Evolutionary conservation across 345 rosid genomes (phyloP), one percentile per base, ranked within the genome.

Genomic region (Chamaenerion angustifolium): DNA sequence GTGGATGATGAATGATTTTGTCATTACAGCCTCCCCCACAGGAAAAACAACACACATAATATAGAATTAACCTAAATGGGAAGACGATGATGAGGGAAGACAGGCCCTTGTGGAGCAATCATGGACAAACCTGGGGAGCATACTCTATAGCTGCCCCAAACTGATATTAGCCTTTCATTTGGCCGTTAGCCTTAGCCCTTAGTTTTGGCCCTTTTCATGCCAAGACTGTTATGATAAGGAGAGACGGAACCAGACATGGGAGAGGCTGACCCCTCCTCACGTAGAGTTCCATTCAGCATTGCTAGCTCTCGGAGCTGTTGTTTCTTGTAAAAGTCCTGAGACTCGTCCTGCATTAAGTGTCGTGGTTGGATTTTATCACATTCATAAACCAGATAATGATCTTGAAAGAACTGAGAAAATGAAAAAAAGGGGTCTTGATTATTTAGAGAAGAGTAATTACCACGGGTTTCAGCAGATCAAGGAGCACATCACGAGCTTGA

Each of bases 131-230:
- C n/a, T n/a, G n/a, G n/a, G n/a, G n/a, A n/a, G n/a, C n/a, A n/a
- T n/a, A n/a, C n/a, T n/a, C 27, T 23, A 23, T 23, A 23, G 27
- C 27, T 23, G n/a, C 5, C 2, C 27, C 27, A 5, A 23, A 23
- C 27, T 5, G 27, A 23, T 23, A 23, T 2, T 23, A 23, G n/a
- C n/a, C 25, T 21, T 21, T 21, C 3, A 21, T 21, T 21, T 21
- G 25, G 25, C 25, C 4, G 56, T 60, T 60, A 85, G 64, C 88
- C 94, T 60, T 60, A 85, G 64, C 88, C 94, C 64, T 85, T 72
- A 42, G 96, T 93, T 74, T 93, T 93, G 60, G 99, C 97, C 65
- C 98, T 73, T 76, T 92, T 88, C 90, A 92, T 76, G 14, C 95
- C 90, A 3, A 88, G 96, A 74, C 81, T 81, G 79, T 76, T 75